Evolutionary conservation across 306 rosid genomes (phyloP).

Genomic region (Bauhinia variegata): DNA sequence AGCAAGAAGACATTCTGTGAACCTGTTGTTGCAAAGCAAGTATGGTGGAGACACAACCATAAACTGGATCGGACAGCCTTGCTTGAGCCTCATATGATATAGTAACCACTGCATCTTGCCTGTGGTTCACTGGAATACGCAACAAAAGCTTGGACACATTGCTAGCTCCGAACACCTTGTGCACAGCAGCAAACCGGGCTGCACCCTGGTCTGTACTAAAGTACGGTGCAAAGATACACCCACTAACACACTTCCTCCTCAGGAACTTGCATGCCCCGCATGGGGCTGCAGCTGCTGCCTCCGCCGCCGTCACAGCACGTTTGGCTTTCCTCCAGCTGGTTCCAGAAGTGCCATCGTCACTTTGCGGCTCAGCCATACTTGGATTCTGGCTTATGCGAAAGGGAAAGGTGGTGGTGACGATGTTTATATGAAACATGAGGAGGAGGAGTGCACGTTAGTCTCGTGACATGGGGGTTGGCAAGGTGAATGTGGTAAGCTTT

Average conservation of each 20-base stretch:
- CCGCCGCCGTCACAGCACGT: slow-evolving; percentile 22
- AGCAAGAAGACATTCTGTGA: neutral
- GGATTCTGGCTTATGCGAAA: neutral
- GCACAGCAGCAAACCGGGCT: slow-evolving; percentile 73
- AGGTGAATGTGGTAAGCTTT: slow-evolving; percentile 44
- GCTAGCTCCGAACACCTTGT: slow-evolving; percentile 85
- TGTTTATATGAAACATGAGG: slow-evolving; percentile 23
- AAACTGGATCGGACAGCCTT: slow-evolving; percentile 71
- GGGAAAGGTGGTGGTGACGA: slow-evolving; percentile 22
- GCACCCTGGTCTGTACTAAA: slow-evolving; percentile 72
- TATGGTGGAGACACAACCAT: slow-evolving; percentile 76
- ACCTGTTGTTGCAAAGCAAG: slow-evolving; percentile 80
- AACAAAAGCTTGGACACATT: slow-evolving; percentile 68
- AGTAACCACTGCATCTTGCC: slow-evolving; percentile 65
- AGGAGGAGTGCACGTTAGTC: slow-evolving; percentile 58
- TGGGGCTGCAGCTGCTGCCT: slow-evolving; percentile 38
- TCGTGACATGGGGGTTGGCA: slow-evolving; percentile 66
- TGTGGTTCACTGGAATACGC: slow-evolving; percentile 54
- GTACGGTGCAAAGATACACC: slow-evolving; percentile 80
- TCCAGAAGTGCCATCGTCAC: slow-evolving; percentile 23
- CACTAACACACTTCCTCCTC: slow-evolving; percentile 67
- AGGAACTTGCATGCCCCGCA: slow-evolving; percentile 87
- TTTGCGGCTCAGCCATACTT: slow-evolving; percentile 45
- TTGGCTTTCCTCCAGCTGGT: slow-evolving; percentile 47
- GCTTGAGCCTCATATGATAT: slow-evolving; percentile 83